Percentiles rank a stretch among this genome's conserved stretches.
phyloP scores from a whole-genome alignment of 208 protist genomes.

The Herpetomonas muscarum region DNA sequence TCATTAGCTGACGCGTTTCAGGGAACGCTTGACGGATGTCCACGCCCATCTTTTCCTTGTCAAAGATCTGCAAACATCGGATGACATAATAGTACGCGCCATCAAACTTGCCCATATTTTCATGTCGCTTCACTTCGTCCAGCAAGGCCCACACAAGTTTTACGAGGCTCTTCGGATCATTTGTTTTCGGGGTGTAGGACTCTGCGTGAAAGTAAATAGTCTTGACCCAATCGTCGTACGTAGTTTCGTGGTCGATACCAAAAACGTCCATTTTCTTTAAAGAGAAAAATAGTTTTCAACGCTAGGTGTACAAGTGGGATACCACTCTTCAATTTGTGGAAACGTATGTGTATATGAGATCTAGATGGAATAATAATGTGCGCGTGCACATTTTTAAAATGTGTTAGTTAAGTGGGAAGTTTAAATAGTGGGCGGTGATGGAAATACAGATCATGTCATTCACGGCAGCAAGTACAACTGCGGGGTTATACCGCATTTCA shows the following conservation, averaged over 20 bases:
- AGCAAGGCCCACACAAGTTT: constrained; percentile 18
- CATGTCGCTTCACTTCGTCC: constrained; percentile 12
- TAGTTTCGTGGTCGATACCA: constrained; percentile 42
- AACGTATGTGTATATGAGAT: no score
- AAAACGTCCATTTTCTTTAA: constrained; percentile 42
- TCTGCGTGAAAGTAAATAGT: constrained; percentile 56
- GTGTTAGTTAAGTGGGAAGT: no score
- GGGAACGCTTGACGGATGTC: constrained; percentile 12
- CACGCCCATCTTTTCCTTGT: constrained; percentile 23
- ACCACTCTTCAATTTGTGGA: constrained; percentile 2
- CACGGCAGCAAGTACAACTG: no score
- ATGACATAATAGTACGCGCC: constrained; percentile 47
- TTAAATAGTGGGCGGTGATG: no score
- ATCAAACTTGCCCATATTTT: constrained; percentile 22
- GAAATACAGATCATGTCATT: no score
- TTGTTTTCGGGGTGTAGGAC: constrained; percentile 17
- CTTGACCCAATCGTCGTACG: constrained; percentile 41
- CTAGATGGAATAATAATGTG: no score
- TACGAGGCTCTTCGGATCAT: constrained; percentile 13
- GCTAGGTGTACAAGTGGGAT: neutral
- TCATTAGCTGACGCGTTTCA: constrained; percentile 12
- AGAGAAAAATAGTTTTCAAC: constrained; percentile 7
- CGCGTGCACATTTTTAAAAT: no score
- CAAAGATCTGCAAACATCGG: constrained; percentile 44
- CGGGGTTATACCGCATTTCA: constrained; percentile 3